Base-by-base conservation (phyloP, 2,329 filamentous ascomycete species). In the Chaetomiaceae sp. region DNA sequence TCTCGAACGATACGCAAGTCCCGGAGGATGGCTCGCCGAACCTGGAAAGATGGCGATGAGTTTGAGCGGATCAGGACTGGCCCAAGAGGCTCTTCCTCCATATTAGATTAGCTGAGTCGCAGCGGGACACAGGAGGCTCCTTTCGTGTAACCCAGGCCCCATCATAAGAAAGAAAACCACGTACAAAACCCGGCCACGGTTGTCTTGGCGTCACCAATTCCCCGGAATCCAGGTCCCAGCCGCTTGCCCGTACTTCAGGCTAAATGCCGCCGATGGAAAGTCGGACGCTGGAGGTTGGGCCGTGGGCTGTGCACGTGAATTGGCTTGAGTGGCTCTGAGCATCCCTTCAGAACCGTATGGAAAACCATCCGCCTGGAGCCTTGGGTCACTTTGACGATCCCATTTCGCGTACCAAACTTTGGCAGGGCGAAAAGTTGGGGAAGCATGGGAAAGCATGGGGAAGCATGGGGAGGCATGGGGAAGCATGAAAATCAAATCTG, bases 241-340 rank as follows among this genome's bases (percentile, higher is more conserved):
- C 50, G 42, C 23, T 36, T 37, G 48, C 11, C 45, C 49, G 21
- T 32, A 36, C 29, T 52, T 56, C 49, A 56, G 53, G 48, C 53
- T 56, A 53, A 56, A 45, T 29, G 8, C 1, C 8, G 8, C 6
- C 40, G 9, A 30, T 18, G 10, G 16, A 16, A 18, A 1, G 8
- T 11, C 27, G 25, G 23, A 18, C 38, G n/a, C 1, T 40, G 25
- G n/a, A n/a, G n/a, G n/a, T n/a, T n/a, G n/a, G n/a, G n/a, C n/a
- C n/a, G n/a, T n/a, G 16, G 16, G 36, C 20, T 13, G 16, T 38
- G 18, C 36, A 38, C 36, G 36, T 38, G 36, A 38, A 38, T 18
- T 10, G 36, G 21, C n/a, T n/a, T n/a, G n/a, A 11, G 20, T 13
- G 36, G 16, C 10, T 18, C 21, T 10, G 4, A 38, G 16, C 18